These are phyloP conservation scores for Nakazawaea holstii DNA, from an alignment of 805 yeast species.

Conservation along the genomic window DNA sequence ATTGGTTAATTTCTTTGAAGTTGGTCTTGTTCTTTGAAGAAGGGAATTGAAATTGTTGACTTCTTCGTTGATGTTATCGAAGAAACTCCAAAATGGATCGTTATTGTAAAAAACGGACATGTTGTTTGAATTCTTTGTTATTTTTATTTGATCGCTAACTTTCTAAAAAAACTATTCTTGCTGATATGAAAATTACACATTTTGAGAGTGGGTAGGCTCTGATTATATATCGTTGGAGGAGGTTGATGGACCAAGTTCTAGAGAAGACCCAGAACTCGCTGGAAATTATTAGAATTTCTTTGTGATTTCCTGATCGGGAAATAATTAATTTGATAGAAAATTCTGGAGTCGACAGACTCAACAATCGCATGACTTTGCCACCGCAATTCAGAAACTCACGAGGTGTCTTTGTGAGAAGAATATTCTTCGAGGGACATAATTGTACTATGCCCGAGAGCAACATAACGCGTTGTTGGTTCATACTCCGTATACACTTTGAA, in stretches of 20 bases:
- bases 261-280: neutral
- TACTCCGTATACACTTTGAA: no score
- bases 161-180: neutral
- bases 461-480: no score
- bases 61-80: slow-evolving; percentile 36
- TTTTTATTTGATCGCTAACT: neutral
- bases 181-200: neutral
- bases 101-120: slow-evolving; percentile 17
- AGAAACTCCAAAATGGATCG: slow-evolving; percentile 39
- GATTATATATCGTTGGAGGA: slow-evolving; percentile 1
- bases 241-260: no score
- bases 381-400: no score
- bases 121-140: neutral
- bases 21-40: slow-evolving; percentile 18
- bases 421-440: no score
- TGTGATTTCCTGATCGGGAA: slow-evolving; percentile 1
- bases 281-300: neutral
- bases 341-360: neutral
- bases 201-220: neutral
- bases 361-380: no score
- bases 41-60: slow-evolving; percentile 32
- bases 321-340: neutral
- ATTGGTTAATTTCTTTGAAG: neutral
- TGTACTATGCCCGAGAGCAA: no score
- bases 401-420: no score